Base-by-base conservation (phyloP, 2,329 filamentous ascomycete species). In the Nigrograna mackinnonii region DNA sequence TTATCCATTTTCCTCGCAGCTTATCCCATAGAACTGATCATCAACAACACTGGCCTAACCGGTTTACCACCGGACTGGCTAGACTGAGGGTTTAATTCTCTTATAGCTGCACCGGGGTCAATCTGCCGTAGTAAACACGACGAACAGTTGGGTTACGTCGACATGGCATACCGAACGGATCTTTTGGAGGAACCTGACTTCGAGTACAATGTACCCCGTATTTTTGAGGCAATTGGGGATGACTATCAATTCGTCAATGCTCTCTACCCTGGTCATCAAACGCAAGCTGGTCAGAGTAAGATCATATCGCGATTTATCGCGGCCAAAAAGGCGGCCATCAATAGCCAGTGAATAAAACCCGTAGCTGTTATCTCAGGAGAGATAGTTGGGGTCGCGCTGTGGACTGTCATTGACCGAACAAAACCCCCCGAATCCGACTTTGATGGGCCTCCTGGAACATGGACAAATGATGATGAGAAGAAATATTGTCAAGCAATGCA, bases 361-460 rank as follows among this genome's bases (percentile, higher is more conserved):
- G 35, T 38, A 24, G 35, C 35, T 6, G 20, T 11, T 5, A 18
- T 5, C 22, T 38, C 35, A 16, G 35, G 35, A 11, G 35, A 38
- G 19, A 38, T 38, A 6, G 35, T 24, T 24, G 20, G 35, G 35
- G 22, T 38, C 22, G 35, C 35, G 19, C 13, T 38, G 35, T 38
- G 18, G 6, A 38, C 35, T 26, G 20, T 38, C 22, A 26, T 38
- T 12, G 35, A 38, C 22, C 5, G 28, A 26, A 12, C 22, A 17
- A 38, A 38, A 22, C 35, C 35, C 7, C 35, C 35, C 11, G 35
- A 38, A 22, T 5, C 19, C 9, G 19, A 26, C 14, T 5, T 38
- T 6, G 35, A 38, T 16, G 35, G 35, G 7, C 35, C 35, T 26
- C 18, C 20, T 12, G 35, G 35, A 6, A 38, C 35, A 16, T 24